Evolutionary conservation across 345 rosid species (phyloP), one percentile per base, ranked within the genome.

Genomic region (Salix udensis): DNA sequence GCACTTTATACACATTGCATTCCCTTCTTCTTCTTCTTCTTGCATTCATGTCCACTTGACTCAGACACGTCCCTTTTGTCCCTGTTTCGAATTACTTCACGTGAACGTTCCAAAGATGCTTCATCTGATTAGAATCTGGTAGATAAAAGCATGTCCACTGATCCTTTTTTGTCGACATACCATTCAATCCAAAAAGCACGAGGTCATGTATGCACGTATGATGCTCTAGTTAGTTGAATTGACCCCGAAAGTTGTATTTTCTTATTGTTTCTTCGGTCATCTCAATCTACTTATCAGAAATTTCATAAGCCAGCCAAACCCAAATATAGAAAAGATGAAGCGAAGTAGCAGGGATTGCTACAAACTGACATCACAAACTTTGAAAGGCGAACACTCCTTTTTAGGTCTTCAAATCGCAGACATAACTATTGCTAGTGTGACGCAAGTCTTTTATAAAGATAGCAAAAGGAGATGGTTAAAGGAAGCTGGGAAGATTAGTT

Each of bases 371-470:
- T 3, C 23, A 58, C 28, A 58, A 10, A n/a, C 4, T 23, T 10
- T 58, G 28, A 36, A 36, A 39, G 5, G 48, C 30, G n/a, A n/a
- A 12, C 53, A 6, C 16, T 68, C 18, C 12, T 23, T 68, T 39
- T 18, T 2, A 36, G 46, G 46, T 16, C 44, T 39, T 46, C 34
- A 23, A 70, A 70, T 46, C 30, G 23, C 30, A 68, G 18, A 70
- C 3, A 48, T 55, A 72, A 5, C 7, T 72, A 39, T 37, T 30
- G 18, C 28, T 30, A 74, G 5, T 16, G 44, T 46, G 77, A 74
- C 30, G 60, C 60, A 64, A 74, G 21, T 74, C 70, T 74, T 65
- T 65, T 11, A 23, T 28, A 74, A 74, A 64, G 70, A 65, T 28
- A 26, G 30, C 26, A 21, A 65, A 74, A 74, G 61, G n/a, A 44